phyloP scores from a whole-genome alignment of 2,329 filamentous ascomycete species.

The Helotiales sp. region DNA sequence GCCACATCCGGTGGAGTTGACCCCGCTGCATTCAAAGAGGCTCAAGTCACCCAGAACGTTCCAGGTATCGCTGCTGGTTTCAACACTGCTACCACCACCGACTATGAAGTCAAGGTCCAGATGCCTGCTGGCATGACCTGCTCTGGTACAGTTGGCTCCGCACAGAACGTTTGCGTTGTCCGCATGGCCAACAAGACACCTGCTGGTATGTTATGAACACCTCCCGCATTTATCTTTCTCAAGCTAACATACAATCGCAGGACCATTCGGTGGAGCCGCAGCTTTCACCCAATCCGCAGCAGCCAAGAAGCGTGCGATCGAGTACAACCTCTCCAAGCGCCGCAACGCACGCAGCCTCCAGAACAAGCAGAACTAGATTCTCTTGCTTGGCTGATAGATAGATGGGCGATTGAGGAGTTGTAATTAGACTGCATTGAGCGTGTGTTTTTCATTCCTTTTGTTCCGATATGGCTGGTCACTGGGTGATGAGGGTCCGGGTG shows the following conservation, averaged over 20 bases:
- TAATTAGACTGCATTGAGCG: conserved; percentile 24
- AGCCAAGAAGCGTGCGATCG: conserved; percentile 65
- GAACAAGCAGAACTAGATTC: conserved; percentile 30
- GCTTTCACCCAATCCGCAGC: conserved; percentile 66
- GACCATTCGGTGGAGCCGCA: conserved; percentile 69
- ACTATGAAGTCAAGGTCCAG: conserved; percentile 68
- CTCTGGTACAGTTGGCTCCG: conserved; percentile 61
- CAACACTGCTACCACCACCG: conserved; percentile 62
- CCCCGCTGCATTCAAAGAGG: conserved; percentile 61
- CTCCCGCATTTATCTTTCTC: not conserved
- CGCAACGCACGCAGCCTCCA: conserved; percentile 41
- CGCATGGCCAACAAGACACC: conserved; percentile 51
- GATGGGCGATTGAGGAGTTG: conserved; percentile 1
- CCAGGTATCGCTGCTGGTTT: conserved; percentile 61
- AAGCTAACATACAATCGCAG: conserved; percentile 54
- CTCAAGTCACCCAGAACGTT: conserved; percentile 57
- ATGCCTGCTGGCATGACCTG: conserved; percentile 73
- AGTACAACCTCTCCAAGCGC: conserved; percentile 51
- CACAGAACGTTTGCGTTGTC: conserved; percentile 67
- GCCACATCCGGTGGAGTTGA: conserved; percentile 67
- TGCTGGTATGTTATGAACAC: not conserved
- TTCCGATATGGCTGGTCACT: not conserved
- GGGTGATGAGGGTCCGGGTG: not conserved
- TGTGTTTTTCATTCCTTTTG: not conserved
- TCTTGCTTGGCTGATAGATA: not conserved